Base-by-base conservation (phyloP, 225 moss, liverwort and hornwort species). In the Ulota crispa region DNA sequence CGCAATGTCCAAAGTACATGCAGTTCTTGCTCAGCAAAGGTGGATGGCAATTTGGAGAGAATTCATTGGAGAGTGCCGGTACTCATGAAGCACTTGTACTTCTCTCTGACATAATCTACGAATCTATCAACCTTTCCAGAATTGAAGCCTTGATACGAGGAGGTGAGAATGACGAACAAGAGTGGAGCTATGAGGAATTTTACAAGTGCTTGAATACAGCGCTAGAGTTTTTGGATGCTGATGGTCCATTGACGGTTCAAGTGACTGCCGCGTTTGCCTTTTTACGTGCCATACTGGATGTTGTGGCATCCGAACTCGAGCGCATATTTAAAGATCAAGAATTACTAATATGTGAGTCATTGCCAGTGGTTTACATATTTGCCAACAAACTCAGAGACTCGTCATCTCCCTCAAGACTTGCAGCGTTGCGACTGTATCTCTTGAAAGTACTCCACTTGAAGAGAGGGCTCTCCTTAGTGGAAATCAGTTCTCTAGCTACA, bases 381-480 rank as follows among this genome's bases (percentile, higher is more conserved):
- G 85, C 84, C 54, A 64, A 42, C 32, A 52, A 21, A 18, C 41
- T 90, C 21, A 74, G 59, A 26, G 67, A 79, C 10, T 41, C 41
- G 3, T 42, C 76, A 7, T 70, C 77, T 41, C 27, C 45, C 20
- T 64, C 54, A 8, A 86, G 64, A 27, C 73, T 86, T 68, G 52
- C 39, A 74, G 86, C 88, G 43, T 56, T 91, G 78, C 79, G 83
- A 26, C 81, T 88, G 27, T 91, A 89, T 41, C 85, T 91, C 26
- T 54, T 91, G 76, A 91, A 91, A 53, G 89, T 89, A 56, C 81
- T 91, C 31, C 91, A 89, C 81, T 83, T 83, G 76, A 82, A 86
- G 75, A 77, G 53, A 72, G 91, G 89, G 3, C 87, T 87, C 30
- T 87, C 91, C 63, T 61, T 89, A 77, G 76, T 85, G 56, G 87